Evolutionary conservation across 2,329 filamentous ascomycete species (phyloP), one percentile per base, ranked within the genome.

Genomic region (Colletotrichum camelliae): DNA sequence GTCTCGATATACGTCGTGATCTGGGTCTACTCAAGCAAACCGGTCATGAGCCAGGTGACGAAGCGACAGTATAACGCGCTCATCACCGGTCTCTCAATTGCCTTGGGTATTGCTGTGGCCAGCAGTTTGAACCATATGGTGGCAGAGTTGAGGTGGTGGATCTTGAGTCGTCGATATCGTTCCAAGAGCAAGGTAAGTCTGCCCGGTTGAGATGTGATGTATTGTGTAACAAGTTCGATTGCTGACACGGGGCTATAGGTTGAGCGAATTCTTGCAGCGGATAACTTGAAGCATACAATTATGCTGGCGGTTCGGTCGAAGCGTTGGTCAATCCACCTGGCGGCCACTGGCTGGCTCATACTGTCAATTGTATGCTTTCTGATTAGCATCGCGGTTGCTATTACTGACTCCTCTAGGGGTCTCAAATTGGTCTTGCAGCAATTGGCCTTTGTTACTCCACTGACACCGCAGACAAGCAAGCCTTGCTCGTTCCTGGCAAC

Each of bases 111-210:
- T 65, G 85, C 85, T 64, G 84, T 88, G 57, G 83, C 85, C 4
- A 86, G 82, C 77, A 83, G 84, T 8, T 81, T 89, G 27, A 87
- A 87, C 72, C 83, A 83, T 33, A 86, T 88, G 82, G 84, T 86
- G 5, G 79, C 82, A 16, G 86, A 87, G 74, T 80, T 87, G 75
- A 81, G 87, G n/a, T 89, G 87, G 86, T 87, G 85, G 80, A 83
- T 88, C 33, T 78, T 89, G 57, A 84, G 82, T 72, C 79, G 81
- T 10, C 79, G 82, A 7, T 81, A 83, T 52, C 82, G 85, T 74
- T 83, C 83, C 39, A 79, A 84, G 55, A 79, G 79, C 7, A 87
- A 89, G 81, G 87, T 87, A 67, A n/a, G 81, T 2, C 72, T 35
- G 39, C n/a, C 2, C 18, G 55, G 1, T 58, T 31, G 18, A 1